Evolutionary conservation across 2,329 filamentous ascomycete species (phyloP).

Genomic region (Aspergillus viridinutans): DNA sequence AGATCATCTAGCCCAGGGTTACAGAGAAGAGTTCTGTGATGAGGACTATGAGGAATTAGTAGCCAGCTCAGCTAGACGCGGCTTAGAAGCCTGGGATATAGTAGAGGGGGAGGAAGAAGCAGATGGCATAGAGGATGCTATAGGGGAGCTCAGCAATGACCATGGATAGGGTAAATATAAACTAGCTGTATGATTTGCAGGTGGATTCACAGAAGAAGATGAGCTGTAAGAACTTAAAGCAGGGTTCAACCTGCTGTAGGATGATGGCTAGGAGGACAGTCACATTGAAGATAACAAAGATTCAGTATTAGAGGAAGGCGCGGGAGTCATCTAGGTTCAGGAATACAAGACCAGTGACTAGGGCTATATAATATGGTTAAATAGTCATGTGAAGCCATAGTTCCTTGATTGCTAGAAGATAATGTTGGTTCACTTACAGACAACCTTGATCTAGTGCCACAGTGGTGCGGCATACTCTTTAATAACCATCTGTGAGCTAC

Average conservation of each 20-base stretch:
- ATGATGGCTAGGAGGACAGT: constrained; percentile 77
- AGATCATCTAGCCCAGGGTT: constrained; percentile 71
- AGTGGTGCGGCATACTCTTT: constrained; percentile 80
- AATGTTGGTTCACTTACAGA: constrained; percentile 68
- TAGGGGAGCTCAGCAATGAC: constrained; percentile 83
- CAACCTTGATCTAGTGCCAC: constrained; percentile 71
- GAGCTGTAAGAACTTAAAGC: constrained; percentile 73
- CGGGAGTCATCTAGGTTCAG: constrained; percentile 72
- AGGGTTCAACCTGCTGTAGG: constrained; percentile 77
- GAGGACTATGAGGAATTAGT: constrained; percentile 81
- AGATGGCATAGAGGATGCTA: constrained; percentile 71
- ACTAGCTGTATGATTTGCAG: constrained; percentile 78
- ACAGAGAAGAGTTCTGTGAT: constrained; percentile 82
- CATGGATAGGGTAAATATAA: constrained; percentile 73
- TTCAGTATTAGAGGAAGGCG: constrained; percentile 72
- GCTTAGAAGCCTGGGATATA: constrained; percentile 73
- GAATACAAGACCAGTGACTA: constrained; percentile 76
- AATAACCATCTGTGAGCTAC: constrained; percentile 48
- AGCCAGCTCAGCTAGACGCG: constrained; percentile 65
- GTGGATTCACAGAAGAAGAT: constrained; percentile 84
- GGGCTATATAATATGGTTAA: constrained; percentile 76
- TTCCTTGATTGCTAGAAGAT: constrained; percentile 83
- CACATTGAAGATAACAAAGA: constrained; percentile 89
- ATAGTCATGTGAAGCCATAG: constrained; percentile 83
- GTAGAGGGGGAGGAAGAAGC: constrained; percentile 79